A percentile compares a stretch with the other conserved stretches of the same genome.
phyloP scores from a whole-genome alignment of 1,284 basidiomycete species.

The Boletus calvinii region DNA sequence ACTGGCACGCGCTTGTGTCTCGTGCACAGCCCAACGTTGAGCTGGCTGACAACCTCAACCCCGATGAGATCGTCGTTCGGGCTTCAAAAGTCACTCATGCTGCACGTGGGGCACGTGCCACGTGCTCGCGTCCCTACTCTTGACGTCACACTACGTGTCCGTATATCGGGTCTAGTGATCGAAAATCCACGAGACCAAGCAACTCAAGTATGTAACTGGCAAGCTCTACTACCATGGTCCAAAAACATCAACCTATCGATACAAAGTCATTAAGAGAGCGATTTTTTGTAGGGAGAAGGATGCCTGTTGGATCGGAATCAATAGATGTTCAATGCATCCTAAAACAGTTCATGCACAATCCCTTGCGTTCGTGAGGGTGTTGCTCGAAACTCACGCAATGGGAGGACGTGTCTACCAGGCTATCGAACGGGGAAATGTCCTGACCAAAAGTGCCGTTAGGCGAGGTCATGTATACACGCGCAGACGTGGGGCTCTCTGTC shows the following conservation, averaged over 20 bases:
- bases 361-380: conserved; percentile 19
- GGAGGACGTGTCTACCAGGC: conserved; percentile 28
- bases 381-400: conserved; percentile 24
- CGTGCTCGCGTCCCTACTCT: too few species aligned
- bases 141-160: too few species aligned
- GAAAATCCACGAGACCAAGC: neutral
- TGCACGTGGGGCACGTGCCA: too few species aligned
- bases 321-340: conserved; percentile 19
- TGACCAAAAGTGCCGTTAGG: conserved; percentile 1
- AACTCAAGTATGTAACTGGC: neutral
- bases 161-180: neutral
- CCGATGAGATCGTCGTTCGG: too few species aligned
- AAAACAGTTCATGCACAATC: conserved; percentile 30
- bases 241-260: conserved; percentile 1
- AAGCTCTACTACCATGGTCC: neutral
- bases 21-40: too few species aligned
- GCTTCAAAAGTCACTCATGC: too few species aligned
- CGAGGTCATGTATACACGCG: conserved; percentile 11
- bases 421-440: conserved; percentile 34
- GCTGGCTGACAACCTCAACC: too few species aligned
- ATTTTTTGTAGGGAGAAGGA: neutral
- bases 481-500: conserved; percentile 9
- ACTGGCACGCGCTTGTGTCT: too few species aligned
- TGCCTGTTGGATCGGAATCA: neutral
- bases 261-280: conserved; percentile 5